Conservation (phyloP, 202 grass and related monocot genomes). For the Dendrocalamus latiflorus region DNA sequence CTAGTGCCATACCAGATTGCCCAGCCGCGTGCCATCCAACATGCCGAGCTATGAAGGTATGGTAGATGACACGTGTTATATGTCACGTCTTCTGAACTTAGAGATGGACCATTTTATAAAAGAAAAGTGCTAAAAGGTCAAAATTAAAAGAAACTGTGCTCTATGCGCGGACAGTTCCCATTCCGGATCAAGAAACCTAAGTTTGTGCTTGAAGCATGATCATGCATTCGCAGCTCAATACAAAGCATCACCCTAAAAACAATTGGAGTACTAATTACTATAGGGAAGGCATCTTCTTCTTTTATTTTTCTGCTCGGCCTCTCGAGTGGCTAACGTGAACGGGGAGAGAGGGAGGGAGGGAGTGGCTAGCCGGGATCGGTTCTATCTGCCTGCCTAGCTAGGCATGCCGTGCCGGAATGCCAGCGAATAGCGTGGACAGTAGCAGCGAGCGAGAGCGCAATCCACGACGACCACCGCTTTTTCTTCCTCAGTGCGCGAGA, state of each 20-base stretch:
- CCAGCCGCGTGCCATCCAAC: too few relatives aligned
- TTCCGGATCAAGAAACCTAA: neutral
- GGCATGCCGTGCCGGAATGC: neutral
- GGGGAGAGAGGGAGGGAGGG: neutral
- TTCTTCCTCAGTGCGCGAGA: neutral
- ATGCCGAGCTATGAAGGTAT: too few relatives aligned
- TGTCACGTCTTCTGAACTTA: too few relatives aligned
- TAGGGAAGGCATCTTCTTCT: neutral
- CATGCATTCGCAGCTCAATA: neutral
- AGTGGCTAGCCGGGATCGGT: neutral
- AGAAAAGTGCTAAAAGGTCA: too few relatives aligned
- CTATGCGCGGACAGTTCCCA: neutral
- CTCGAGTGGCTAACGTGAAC: neutral
- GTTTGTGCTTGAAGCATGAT: too few relatives aligned
- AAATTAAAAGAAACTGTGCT: too few relatives aligned
- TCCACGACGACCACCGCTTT: conserved; percentile 35
- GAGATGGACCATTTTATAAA: too few relatives aligned
- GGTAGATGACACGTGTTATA: rapidly evolving
- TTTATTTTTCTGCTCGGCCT: neutral
- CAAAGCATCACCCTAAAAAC: neutral
- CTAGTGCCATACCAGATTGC: too few relatives aligned
- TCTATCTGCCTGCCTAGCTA: neutral
- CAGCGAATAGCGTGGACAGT: conserved; percentile 6
- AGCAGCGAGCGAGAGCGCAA: neutral
- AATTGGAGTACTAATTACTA: neutral